Conservation (phyloP, 1,284 basidiomycete genomes). For the Moesziomyces antarcticus region DNA sequence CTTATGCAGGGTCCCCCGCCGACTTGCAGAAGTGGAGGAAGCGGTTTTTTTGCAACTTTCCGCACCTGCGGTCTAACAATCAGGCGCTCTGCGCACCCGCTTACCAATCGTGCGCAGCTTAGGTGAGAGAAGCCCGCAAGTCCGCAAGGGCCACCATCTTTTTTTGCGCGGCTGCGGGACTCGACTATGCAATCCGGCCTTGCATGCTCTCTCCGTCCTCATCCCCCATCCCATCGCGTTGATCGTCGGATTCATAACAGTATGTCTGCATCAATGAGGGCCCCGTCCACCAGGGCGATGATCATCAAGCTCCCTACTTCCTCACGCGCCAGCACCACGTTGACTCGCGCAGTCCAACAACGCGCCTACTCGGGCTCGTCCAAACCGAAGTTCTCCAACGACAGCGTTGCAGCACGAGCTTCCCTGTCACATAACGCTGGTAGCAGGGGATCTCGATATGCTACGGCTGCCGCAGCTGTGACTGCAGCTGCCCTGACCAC, state of each 20-base stretch:
- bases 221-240: neutral
- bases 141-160: slow-evolving; percentile 24
- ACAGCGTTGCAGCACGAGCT: slow-evolving; percentile 3
- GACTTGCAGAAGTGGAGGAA: slow-evolving; percentile 22
- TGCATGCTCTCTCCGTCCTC: too few relatives aligned
- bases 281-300: neutral
- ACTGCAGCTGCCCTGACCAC: slow-evolving; percentile 26
- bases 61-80: slow-evolving; percentile 1
- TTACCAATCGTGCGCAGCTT: slow-evolving; percentile 33
- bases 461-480: slow-evolving; percentile 14
- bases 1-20: slow-evolving; percentile 36
- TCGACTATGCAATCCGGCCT: too few relatives aligned
- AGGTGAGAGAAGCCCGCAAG: slow-evolving; percentile 21
- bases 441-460: slow-evolving; percentile 9
- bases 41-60: neutral
- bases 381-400: slow-evolving; percentile 1
- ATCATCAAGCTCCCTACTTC: neutral
- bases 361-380: slow-evolving; percentile 18
- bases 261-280: neutral
- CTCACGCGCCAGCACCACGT: neutral
- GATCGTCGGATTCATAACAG: neutral
- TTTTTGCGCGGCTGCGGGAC: neutral
- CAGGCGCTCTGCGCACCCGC: neutral
- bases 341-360: neutral
- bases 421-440: slow-evolving; percentile 1